These are phyloP conservation scores for Fibroporia radiculosa DNA, from an alignment of 768 basidiomycete species.

Conservation along the genomic window DNA sequence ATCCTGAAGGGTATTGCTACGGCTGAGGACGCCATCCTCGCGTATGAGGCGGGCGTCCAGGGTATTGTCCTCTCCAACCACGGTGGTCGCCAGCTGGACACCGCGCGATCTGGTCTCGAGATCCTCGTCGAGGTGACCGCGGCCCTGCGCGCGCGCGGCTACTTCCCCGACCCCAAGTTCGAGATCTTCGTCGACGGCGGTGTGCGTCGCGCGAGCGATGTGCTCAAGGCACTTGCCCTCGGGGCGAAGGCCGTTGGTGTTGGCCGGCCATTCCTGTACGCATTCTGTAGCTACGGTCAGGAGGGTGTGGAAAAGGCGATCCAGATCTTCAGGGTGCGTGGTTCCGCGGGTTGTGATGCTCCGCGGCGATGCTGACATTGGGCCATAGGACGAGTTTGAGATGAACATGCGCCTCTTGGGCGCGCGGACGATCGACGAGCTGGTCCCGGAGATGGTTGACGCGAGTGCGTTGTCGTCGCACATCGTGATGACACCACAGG, in stretches of 20 bases:
- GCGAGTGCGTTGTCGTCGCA: conserved; percentile 59
- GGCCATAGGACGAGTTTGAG: conserved; percentile 80
- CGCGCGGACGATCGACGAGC: conserved; percentile 66
- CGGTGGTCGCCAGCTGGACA: conserved; percentile 62
- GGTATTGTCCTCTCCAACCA: conserved; percentile 87
- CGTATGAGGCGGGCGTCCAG: conserved; percentile 66
- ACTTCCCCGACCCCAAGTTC: conserved; percentile 68
- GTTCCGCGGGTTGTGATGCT: not conserved
- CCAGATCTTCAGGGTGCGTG: conserved; percentile 59
- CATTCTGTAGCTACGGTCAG: conserved; percentile 78
- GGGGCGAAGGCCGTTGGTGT: conserved; percentile 82
- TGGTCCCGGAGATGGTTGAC: conserved; percentile 86
- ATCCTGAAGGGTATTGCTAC: conserved; percentile 80
- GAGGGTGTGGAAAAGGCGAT: conserved; percentile 79
- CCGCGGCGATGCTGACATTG: not conserved
- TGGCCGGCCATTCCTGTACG: conserved; percentile 79
- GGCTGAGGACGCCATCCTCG: conserved; percentile 81
- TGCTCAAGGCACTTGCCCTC: conserved; percentile 77
- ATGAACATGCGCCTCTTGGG: conserved; percentile 94
- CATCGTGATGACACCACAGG: conserved; percentile 54
- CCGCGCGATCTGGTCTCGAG: conserved; percentile 82
- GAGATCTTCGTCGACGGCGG: conserved; percentile 89
- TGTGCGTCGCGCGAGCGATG: conserved; percentile 80
- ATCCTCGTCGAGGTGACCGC: conserved; percentile 82
- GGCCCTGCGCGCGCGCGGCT: conserved; percentile 55